These are phyloP conservation scores for Eragrostis curvula DNA, from an alignment of 176 grass and related monocot genomes.

Conservation along the genomic window DNA sequence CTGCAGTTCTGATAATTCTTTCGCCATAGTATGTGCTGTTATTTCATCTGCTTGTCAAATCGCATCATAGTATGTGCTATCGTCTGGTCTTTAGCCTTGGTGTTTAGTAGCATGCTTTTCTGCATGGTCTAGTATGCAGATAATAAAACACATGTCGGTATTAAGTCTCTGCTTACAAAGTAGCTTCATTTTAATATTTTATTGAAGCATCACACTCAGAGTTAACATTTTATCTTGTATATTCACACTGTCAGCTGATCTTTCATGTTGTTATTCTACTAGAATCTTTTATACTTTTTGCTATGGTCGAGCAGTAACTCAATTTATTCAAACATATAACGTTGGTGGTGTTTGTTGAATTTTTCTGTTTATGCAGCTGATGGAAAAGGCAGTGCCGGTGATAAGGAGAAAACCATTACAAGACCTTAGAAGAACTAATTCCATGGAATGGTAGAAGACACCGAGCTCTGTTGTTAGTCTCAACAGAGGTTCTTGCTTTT, in stretches of 20 bases:
- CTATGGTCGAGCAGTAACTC: neutral
- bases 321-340: neutral
- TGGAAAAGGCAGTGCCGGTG: slow-evolving; percentile 61
- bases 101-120: neutral
- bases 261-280: too few species aligned
- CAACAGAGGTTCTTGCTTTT: slow-evolving; percentile 28
- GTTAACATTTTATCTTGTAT: neutral
- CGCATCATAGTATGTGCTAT: slow-evolving; percentile 15
- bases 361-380: slow-evolving; percentile 61
- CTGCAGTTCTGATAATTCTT: slow-evolving; percentile 23
- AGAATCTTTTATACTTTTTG: neutral
- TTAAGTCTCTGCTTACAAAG: neutral
- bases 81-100: neutral
- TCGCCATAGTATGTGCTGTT: neutral
- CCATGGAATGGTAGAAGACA: slow-evolving; percentile 78
- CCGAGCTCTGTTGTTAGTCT: slow-evolving; percentile 26
- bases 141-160: neutral
- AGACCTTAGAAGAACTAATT: slow-evolving; percentile 69
- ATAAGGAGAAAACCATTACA: slow-evolving; percentile 56
- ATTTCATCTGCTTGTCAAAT: slow-evolving; percentile 7
- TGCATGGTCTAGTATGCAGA: neutral
- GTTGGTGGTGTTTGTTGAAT: neutral
- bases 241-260: neutral
- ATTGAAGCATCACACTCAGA: too few species aligned
- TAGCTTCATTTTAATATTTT: neutral